These are phyloP conservation scores for Rosa persica DNA, from an alignment of 306 rosid genomes.

Conservation along the genomic window DNA sequence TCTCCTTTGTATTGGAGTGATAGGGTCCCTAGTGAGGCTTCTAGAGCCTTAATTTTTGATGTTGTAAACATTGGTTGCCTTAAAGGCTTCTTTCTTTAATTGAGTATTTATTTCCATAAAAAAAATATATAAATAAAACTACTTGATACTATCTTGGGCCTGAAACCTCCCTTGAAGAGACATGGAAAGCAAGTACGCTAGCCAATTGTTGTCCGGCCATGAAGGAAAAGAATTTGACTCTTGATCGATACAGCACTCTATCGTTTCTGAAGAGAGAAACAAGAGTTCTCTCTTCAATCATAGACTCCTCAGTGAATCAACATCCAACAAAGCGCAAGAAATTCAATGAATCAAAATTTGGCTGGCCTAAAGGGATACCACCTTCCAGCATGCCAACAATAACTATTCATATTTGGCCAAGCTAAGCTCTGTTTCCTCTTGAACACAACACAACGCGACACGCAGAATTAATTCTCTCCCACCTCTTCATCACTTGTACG, in stretches of 20 bases:
- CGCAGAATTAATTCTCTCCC: constrained; percentile 51
- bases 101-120: too few relatives aligned
- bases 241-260: constrained; percentile 18
- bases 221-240: constrained; percentile 35
- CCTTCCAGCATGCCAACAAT: constrained; percentile 90
- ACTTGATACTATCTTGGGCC: constrained; percentile 86
- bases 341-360: constrained; percentile 67
- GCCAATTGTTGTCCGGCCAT: constrained; percentile 28
- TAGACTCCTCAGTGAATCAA: constrained; percentile 70
- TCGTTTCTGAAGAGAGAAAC: too few relatives aligned
- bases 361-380: constrained; percentile 54
- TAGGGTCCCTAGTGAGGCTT: too few relatives aligned
- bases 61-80: too few relatives aligned
- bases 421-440: constrained; percentile 77
- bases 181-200: constrained; percentile 44
- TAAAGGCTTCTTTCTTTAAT: too few relatives aligned
- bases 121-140: too few relatives aligned
- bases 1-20: too few relatives aligned
- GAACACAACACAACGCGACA: constrained; percentile 79
- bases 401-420: constrained; percentile 62
- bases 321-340: constrained; percentile 85
- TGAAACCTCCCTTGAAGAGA: constrained; percentile 77
- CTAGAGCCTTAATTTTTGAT: too few relatives aligned
- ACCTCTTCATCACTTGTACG: constrained; percentile 52
- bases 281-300: constrained; percentile 47